These are phyloP conservation scores for Agaricus blazei DNA, from an alignment of 768 basidiomycete species.

Conservation along the genomic window DNA sequence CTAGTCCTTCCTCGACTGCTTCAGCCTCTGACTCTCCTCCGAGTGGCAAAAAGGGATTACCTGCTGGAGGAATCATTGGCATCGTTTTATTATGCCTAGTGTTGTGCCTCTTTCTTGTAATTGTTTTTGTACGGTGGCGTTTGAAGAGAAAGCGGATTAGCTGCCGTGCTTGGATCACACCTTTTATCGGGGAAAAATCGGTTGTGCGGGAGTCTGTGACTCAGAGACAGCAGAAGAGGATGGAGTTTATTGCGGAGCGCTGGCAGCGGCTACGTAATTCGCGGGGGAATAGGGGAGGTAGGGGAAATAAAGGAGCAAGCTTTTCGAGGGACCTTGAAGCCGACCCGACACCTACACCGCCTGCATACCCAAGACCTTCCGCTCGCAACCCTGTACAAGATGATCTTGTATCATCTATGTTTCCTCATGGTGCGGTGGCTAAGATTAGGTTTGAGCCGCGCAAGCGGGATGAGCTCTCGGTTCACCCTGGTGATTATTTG, in stretches of 20 bases:
- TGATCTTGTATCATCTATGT: not conserved
- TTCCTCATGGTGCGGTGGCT: constrained; percentile 33
- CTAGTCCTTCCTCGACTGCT: not conserved
- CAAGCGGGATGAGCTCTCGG: constrained; percentile 67
- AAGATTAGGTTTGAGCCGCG: constrained; percentile 55
- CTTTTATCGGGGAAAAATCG: constrained; percentile 29
- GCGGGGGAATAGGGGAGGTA: not conserved
- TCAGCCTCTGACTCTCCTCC: not conserved
- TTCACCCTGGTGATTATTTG: constrained; percentile 55
- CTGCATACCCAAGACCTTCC: not conserved
- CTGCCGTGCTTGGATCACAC: constrained; percentile 14
- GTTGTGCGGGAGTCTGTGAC: constrained; percentile 14
- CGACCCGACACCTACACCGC: not conserved
- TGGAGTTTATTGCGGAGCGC: constrained; percentile 4
- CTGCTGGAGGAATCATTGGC: constrained; percentile 48
- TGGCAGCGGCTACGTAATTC: not conserved
- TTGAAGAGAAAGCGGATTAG: constrained; percentile 38
- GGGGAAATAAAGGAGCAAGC: not conserved
- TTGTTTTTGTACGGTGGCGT: constrained; percentile 46
- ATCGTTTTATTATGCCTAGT: constrained; percentile 42
- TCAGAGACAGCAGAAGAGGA: constrained; percentile 5
- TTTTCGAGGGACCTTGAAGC: no score
- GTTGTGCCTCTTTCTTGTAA: constrained; percentile 28
- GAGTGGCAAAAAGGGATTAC: constrained; percentile 14
- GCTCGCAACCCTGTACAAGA: not conserved